Evolutionary conservation across 1,139 yeast genomes (phyloP), one percentile per base, ranked within the genome.

Genomic region (Yamadazyma conglobata): DNA sequence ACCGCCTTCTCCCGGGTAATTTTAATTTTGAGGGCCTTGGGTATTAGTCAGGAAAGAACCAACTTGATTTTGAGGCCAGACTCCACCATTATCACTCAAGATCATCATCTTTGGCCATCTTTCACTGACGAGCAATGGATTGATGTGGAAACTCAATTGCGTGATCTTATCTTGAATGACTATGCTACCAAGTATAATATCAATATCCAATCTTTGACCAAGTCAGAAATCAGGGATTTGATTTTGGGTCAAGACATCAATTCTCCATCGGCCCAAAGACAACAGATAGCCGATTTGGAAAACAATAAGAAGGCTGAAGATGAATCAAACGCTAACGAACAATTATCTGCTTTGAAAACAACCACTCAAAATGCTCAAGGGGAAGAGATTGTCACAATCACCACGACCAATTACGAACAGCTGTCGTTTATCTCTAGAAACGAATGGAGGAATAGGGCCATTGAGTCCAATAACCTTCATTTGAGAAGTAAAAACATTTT

Each of bases 51-150:
- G 32, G 96, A 87, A 33, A 72, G 77, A 38, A 76, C 96, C 0
- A 84, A 82, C 50, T 59, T 80, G 42, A 81, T 89, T 32, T 61
- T 91, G 35, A 66, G 86, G 12, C 91, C 95, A 1, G 94, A 85
- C 46, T 67, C 80, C 22, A 70, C 80, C 2, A 72, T 84, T 3
- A 60, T 70, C 3, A 82, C 91, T 0, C 75, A 79, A 46, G 81
- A 77, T 25, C 85, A 88, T 50, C 96, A 89, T 52, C 60, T 91
- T 26, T 93, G 99, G 99, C 99, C 99, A 2, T 65, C 93, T 1
- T 77, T 88, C 39, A 64, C 76, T 3, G 85, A 81, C 43, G 95
- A 86, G 19, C 95, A 88, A 54, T 93, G 99, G 99, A 76, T 85
- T 31, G 80, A 77, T 26, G 85, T 89, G 20, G 99, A 93, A 55